A percentile compares a stretch with the other conserved stretches of the same genome.
Evolutionary conservation across 208 protist genomes (phyloP).

Genomic region (Borovskyia barvae): DNA sequence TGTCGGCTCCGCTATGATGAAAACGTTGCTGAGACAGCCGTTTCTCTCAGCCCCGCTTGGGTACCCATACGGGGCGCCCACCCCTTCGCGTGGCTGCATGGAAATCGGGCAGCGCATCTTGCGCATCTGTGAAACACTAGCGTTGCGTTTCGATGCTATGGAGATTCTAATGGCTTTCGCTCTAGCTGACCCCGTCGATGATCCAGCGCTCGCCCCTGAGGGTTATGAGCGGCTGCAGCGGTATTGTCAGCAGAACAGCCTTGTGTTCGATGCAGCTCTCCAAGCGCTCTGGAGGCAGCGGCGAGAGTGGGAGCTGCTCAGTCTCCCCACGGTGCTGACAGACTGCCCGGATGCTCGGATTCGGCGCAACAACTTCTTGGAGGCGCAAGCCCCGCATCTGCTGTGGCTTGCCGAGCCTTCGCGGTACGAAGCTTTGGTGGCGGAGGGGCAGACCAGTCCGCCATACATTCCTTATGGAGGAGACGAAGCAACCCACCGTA

Average conservation of each 20-base stretch:
- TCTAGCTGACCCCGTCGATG: slow-evolving; percentile 48
- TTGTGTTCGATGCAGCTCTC: slow-evolving; percentile 47
- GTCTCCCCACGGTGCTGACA: slow-evolving; percentile 54
- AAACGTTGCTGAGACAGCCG: slow-evolving; percentile 61
- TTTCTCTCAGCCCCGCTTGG: slow-evolving; percentile 58
- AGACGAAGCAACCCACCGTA: slow-evolving; percentile 43
- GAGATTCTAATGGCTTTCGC: slow-evolving; percentile 57
- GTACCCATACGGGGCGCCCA: slow-evolving; percentile 73
- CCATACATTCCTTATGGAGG: slow-evolving; percentile 53
- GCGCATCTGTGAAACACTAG: slow-evolving; percentile 46
- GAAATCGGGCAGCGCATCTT: slow-evolving; percentile 44
- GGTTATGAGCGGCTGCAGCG: slow-evolving; percentile 44
- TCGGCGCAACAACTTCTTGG: slow-evolving; percentile 57
- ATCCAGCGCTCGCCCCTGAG: slow-evolving; percentile 32
- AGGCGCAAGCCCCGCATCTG: slow-evolving; percentile 63
- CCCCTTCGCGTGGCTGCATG: slow-evolving; percentile 9
- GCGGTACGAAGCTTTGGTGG: slow-evolving; percentile 53
- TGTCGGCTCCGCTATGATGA: slow-evolving; percentile 37
- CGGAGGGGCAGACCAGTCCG: slow-evolving; percentile 31
- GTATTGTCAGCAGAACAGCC: slow-evolving; percentile 52
- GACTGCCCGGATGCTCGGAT: slow-evolving; percentile 18
- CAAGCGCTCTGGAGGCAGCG: slow-evolving; percentile 40
- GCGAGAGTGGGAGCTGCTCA: slow-evolving; percentile 77
- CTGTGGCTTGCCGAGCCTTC: slow-evolving; percentile 64
- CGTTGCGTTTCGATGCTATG: slow-evolving; percentile 57